Base-by-base conservation (phyloP, 257 asterid species). In the Solanum raphanifolium region DNA sequence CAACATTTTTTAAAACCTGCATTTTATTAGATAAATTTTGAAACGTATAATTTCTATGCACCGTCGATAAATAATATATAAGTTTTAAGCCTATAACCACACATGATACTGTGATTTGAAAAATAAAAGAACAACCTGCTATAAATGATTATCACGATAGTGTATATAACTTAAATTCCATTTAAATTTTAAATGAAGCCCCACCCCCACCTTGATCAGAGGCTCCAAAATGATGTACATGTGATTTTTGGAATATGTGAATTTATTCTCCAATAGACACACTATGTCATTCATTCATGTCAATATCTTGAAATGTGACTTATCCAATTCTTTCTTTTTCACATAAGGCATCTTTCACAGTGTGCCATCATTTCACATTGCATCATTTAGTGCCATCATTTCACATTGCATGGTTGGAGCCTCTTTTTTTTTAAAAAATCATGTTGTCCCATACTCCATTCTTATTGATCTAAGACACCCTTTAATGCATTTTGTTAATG, bases 281-380 rank as follows among this genome's bases (percentile, higher is more conserved):
- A 46, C 9, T 9, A 39, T 23, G 62, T 41, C 85, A 79, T 16
- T 43, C 66, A 43, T 43, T 79, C 27, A 46, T 79, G 85, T 79
- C 85, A 79, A 43, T 25, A 27, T 79, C 39, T 79, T 43, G 39
- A 79, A 43, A 7, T 79, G 55, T 43, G 85, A 79, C 66, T 43
- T 27, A 25, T 46, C 66, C n/a, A 76, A 76, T 43, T 79, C 23
- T 43, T 9, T 41, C 36, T 25, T 31, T 79, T 43, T 25, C 66
- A 79, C 5, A 43, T 0, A 79, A 27, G 85, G 91, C 58, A 84
- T 87, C 88, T 84, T 84, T 15, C 20, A 87, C 85, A 46, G 52
- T 86, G 11, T 20, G 71, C 39, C 60, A 43, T 79, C 39, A 79
- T 65, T 43, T 79, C 27, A 43, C 6, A 43, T 27, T 79, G 65